Base-by-base conservation (phyloP, 768 basidiomycete species). In the Boletellus ananas region DNA sequence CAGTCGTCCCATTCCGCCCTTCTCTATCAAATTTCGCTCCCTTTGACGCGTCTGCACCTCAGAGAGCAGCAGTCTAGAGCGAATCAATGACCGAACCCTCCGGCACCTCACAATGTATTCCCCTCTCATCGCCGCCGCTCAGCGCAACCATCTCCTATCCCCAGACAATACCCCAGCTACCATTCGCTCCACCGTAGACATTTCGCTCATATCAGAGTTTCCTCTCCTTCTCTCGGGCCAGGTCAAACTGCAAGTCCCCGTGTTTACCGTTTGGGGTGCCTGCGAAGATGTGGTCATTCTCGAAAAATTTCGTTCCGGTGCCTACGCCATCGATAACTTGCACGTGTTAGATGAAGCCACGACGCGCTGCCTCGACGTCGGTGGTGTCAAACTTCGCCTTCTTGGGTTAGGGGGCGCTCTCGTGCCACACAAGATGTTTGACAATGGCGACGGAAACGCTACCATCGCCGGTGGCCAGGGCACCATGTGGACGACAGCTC, bases 391-490 rank as follows among this genome's bases (percentile, higher is more conserved):
- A 70, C 79, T 99, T 50, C 83, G 96, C 34, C 77, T 99, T 36
- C 83, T 99, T n/a, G 96, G 95, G 35, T 77, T 99, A 23, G 96
- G 96, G 9, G 96, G 96, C 46, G 94, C 94, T 3, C 80, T 97
- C 36, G 93, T 96, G 6, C 83, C 85, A 36, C 94, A 97, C 76
- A 97, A 97, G 69, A 80, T 93, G 76, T 93, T 94, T 60, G 89
- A 92, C 71, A 93, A 93, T 56, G 90, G 95, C 0, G 91, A 95
- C 42, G 95, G 94, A 3, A 83, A 74, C 39, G 94, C 92, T 11
- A 97, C 95, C n/a, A 96, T 99, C 56, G 95, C 96, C 0, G 96
- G 96, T 33, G 96, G 94, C 2, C 88, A 92, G 62, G 96, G 96
- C 27, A 98, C 94, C 17, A 95, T 98, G 86, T 99, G 96, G 96